Base-by-base conservation (phyloP, 768 basidiomycete genomes). In the Boletus rubropictus region DNA sequence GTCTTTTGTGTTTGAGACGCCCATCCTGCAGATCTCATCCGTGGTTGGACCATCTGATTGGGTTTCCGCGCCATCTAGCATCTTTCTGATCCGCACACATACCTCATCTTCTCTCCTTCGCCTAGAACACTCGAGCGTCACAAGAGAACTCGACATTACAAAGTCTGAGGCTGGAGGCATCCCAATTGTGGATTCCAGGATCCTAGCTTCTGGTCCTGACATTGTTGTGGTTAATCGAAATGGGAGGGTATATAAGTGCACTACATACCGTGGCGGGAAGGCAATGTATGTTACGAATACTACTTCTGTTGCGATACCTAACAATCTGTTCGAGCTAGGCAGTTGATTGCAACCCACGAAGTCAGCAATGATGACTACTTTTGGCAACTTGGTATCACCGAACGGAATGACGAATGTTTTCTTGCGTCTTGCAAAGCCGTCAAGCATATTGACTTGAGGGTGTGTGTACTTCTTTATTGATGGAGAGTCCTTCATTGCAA, bases 11-110 rank as follows among this genome's bases (percentile, higher is more conserved):
- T 87, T 86, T 50, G 65, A 75, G 17, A 86, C 86, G 3, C 85
- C 87, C 11, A 85, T 90, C 43, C 71, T 73, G 43, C 87, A 89
- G 53, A 68, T 89, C 39, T 62, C 66, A 5, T 57, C 72, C n/a
- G 68, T 72, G 3, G 53, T 58, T 36, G 17, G 25, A 31, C 42
- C 58, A 37, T 43, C 52, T 25, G 42, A 53, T 29, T 44, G 50
- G 59, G 48, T 27, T 37, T 38, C 50, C 12, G 24, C 42, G 14
- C 44, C 52, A 14, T 56, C 48, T 20, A 60, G 54, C 32, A 4
- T 50, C 15, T 48, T 72, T 11, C 42, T 72, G 20, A 62, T 79
- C 35, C 77, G 80, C 28, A 80, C 77, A 12, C 68, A 72, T 47
- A 68, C 72, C 3, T 64, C 70, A 3, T 72, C 72, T 2, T 71